A percentile compares a stretch with the other conserved stretches of the same genome.
phyloP scores from a whole-genome alignment of 192 early-diverging fungal species.

The Helicostylum pulchrum region DNA sequence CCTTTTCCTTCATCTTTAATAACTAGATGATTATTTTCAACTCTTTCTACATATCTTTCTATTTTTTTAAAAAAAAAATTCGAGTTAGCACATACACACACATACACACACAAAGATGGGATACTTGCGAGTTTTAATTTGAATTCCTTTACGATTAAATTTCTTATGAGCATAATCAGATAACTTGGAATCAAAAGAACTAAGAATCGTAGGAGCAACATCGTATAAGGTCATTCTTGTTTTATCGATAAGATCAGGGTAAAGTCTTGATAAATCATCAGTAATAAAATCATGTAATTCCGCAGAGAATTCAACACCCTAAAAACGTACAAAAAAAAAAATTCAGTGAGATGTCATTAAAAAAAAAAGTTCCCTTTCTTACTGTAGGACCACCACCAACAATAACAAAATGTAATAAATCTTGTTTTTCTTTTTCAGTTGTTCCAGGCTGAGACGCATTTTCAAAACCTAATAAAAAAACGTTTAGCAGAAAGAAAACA shows the following conservation, averaged over 20 bases:
- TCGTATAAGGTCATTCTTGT: constrained; percentile 61
- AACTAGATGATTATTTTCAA: constrained; percentile 50
- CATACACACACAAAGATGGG: not conserved
- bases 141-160: constrained; percentile 75
- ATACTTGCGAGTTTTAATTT: constrained; percentile 68
- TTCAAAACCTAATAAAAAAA: constrained; percentile 58
- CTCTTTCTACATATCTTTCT: constrained; percentile 39
- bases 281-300: constrained; percentile 82
- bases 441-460: constrained; percentile 66
- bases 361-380: too few species aligned
- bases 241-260: constrained; percentile 62
- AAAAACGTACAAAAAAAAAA: not conserved
- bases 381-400: constrained; percentile 89
- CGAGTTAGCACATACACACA: too few species aligned
- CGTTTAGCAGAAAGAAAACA: not conserved
- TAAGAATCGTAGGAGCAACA: constrained; percentile 75
- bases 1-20: constrained; percentile 50
- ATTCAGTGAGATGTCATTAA: too few species aligned
- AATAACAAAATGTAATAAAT: constrained; percentile 76
- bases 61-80: not conserved
- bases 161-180: constrained; percentile 69
- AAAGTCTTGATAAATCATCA: constrained; percentile 75
- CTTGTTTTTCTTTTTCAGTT: constrained; percentile 59
- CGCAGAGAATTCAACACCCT: constrained; percentile 68
- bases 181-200: constrained; percentile 71